Conservation (phyloP, 2,329 filamentous ascomycete species). For the Cytospora mali region DNA sequence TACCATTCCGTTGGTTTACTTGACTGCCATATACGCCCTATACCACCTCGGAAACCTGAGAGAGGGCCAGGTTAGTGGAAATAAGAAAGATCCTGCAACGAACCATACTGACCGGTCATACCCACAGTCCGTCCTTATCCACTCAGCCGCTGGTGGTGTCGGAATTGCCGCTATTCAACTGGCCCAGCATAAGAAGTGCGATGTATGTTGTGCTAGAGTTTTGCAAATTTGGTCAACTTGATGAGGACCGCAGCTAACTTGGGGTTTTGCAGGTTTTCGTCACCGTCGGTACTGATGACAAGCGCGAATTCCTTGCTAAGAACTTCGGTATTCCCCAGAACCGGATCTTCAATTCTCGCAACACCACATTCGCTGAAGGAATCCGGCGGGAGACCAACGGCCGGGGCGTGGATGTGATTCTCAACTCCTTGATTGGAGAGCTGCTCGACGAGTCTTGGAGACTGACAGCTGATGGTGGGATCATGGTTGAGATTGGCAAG, state of each 20-base stretch:
- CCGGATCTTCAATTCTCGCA: constrained; percentile 36
- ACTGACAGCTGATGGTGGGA: constrained; percentile 41
- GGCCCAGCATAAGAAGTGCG: constrained; percentile 17
- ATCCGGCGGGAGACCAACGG: constrained; percentile 32
- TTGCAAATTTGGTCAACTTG: too few species aligned
- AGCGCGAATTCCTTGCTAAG: constrained; percentile 35
- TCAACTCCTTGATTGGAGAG: constrained; percentile 32
- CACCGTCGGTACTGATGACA: constrained; percentile 37
- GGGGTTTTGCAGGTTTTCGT: too few species aligned
- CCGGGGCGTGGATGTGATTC: constrained; percentile 31
- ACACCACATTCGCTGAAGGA: constrained; percentile 32
- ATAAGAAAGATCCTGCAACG: too few species aligned
- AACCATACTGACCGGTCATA: neutral
- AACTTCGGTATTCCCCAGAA: constrained; percentile 36
- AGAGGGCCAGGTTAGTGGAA: constrained; percentile 24
- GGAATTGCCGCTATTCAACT: constrained; percentile 11
- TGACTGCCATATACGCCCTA: constrained; percentile 36
- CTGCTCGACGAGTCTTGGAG: constrained; percentile 31
- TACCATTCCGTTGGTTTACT: constrained; percentile 37
- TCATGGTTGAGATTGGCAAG: constrained; percentile 43
- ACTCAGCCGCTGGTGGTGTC: constrained; percentile 14
- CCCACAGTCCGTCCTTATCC: constrained; percentile 23
- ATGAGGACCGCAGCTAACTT: too few species aligned
- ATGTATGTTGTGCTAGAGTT: too few species aligned
- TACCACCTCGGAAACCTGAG: constrained; percentile 35